Base-by-base conservation (phyloP, 2,329 filamentous ascomycete genomes). In the Aspergillus puulaauensis region DNA sequence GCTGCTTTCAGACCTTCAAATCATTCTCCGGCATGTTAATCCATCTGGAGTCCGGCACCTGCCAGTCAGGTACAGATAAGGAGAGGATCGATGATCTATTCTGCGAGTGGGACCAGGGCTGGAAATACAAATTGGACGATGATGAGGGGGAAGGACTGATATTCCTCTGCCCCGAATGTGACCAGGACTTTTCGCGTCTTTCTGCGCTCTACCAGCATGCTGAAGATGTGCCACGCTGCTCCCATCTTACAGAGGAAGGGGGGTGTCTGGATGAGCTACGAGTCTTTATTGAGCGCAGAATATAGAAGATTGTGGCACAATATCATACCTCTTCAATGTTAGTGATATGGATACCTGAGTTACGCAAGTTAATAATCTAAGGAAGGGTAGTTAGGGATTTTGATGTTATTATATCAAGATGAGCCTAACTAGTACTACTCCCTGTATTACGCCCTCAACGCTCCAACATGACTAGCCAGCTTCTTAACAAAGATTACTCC, bases 11-110 rank as follows among this genome's bases (percentile, higher is more conserved):
- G 9, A 50, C 2, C n/a, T 64, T 64, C 21, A 64, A 62, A 52
- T 51, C 54, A 11, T 55, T 64, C 19, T 61, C 57, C 35, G 57
- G 60, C 46, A 61, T 61, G 48, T 31, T 62, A 21, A 64, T 64
- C 31, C 53, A 62, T 51, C 51, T 64, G 14, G 57, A 61, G 47
- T 52, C 50, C 3, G 50, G 39, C n/a, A 17, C 1, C n/a, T 52
- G 39, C 19, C 23, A 19, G n/a, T 52, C 40, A 14, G 39, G 17
- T n/a, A 11, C 17, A 41, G 47, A 51, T 31, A 35, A 58, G 41
- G 58, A 58, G 23, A 43, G 52, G n/a, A 39, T 60, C 40, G 47
- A 60, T 23, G 21, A 58, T 21, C n/a, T 60, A n/a, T 46, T 43
- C 41, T 35, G 33, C 41, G 39, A 60, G 33, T 60, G 39, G 52